Base-by-base conservation (phyloP, 2,329 filamentous ascomycete genomes). In the Zymoseptoria pseudotritici region DNA sequence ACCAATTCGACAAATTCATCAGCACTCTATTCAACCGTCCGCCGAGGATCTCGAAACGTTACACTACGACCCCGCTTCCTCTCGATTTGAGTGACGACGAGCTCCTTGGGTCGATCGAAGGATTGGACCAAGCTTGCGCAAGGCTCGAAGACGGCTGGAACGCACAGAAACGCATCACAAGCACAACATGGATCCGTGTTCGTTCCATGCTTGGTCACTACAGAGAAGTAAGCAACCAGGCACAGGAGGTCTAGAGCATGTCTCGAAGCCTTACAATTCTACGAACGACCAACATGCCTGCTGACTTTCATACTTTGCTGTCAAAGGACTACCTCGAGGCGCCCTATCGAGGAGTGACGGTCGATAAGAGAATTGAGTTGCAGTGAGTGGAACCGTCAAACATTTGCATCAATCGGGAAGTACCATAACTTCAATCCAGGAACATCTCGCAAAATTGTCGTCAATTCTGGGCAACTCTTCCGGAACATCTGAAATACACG, bases 1-100 rank as follows among this genome's bases (percentile, higher is more conserved):
- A 60, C 26, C 58, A 62, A 24, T 58, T 59, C 29, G 66, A 69
- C 51, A 67, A 69, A 42, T 61, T 61, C n/a, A 54, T 64, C 10
- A 61, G 64, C 20, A 59, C 58, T 3, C 53, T 65, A 0, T 62
- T 66, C 51, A 59, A 65, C 20, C 58, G 65, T 20, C 66, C 66
- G 17, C 65, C 64, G 2, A 55, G 66, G 0, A 60, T 67, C 6
- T 46, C 50, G 2, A 46, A 57, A 26, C 52, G 36, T 8, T 62
- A 58, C 26, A 58, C 60, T n/a, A 58, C 59, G 57, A 55, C 51
- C n/a, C 21, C 20, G 7, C 24, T 56, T 11, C 60, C 60, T 1
- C n/a, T 57, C 3, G 58, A 62, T n/a, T 42, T 59, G 4, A 24
- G 11, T 7, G 60, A 62, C 10, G n/a, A 59, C 10, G 54, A 62